phyloP scores from a whole-genome alignment of 2,329 filamentous ascomycete genomes.

The Aspergillus jensenii region DNA sequence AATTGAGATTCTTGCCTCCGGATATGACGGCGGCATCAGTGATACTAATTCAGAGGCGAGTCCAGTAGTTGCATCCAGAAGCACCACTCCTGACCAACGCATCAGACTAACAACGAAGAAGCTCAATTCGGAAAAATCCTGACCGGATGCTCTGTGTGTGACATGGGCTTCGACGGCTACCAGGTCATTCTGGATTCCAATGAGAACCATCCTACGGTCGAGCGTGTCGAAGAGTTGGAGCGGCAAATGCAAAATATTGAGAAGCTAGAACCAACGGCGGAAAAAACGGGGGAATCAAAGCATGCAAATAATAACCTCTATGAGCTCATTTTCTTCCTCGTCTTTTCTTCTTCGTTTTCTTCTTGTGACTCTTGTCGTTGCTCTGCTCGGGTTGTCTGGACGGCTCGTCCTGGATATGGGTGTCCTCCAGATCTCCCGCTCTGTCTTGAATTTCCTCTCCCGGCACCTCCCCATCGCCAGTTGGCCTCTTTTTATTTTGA shows the following conservation, averaged over 20 bases:
- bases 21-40: not conserved
- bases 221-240: constrained; percentile 1
- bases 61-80: not conserved
- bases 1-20: not conserved
- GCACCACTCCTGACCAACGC: not conserved
- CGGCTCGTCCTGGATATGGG: not conserved
- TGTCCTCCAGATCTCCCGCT: not conserved
- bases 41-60: not conserved
- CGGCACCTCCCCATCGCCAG: not conserved
- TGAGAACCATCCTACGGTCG: not conserved
- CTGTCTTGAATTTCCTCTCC: not conserved
- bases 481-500: not conserved
- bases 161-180: not conserved
- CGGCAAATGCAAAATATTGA: not conserved
- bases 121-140: not conserved
- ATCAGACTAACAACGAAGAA: not conserved
- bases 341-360: not conserved
- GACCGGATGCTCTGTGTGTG: not conserved
- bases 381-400: not conserved
- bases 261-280: too few species aligned
- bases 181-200: not conserved
- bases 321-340: not conserved
- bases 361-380: not conserved
- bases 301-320: not conserved
- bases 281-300: not conserved